Conservation (phyloP, 345 rosid species). For the Ceriops decandra region DNA sequence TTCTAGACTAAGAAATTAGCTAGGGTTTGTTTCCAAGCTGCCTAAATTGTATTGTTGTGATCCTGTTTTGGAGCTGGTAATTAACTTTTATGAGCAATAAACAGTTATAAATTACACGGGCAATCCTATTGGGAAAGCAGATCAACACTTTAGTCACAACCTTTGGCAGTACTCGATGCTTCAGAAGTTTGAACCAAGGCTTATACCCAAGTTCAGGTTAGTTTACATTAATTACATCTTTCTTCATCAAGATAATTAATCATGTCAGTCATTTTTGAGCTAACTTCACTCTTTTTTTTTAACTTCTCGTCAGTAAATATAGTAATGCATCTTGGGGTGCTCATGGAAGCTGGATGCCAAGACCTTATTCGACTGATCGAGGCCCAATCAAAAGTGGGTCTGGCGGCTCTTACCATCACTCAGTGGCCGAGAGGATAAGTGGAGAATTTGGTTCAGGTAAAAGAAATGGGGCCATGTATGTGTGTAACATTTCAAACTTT, state of each 20-base stretch:
- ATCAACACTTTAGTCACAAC: constrained; percentile 18
- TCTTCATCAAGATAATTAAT: not conserved
- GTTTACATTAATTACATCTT: not conserved
- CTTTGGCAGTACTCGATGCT: constrained; percentile 30
- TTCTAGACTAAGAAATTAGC: not conserved
- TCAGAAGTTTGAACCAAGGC: constrained; percentile 19
- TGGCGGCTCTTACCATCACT: not conserved
- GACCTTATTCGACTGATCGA: constrained; percentile 5
- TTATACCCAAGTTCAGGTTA: constrained; percentile 29
- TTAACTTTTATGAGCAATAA: constrained; percentile 3
- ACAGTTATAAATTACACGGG: constrained; percentile 29
- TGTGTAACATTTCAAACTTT: not conserved
- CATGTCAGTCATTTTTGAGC: not conserved
- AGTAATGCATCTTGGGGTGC: constrained; percentile 11
- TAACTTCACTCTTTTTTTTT: not conserved
- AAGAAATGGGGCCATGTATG: constrained; percentile 18
- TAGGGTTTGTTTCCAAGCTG: not conserved
- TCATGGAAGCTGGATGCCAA: constrained; percentile 15
- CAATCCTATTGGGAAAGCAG: constrained; percentile 17
- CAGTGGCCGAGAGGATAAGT: constrained; percentile 5
- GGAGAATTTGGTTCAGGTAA: constrained; percentile 13
- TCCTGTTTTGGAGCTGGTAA: not conserved
- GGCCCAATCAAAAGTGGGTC: constrained; percentile 6
- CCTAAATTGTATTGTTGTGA: not conserved
- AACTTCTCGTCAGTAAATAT: not conserved